These are phyloP conservation scores for Trichoderma citrinoviride DNA, from an alignment of 2,329 filamentous ascomycete species.

Conservation along the genomic window DNA sequence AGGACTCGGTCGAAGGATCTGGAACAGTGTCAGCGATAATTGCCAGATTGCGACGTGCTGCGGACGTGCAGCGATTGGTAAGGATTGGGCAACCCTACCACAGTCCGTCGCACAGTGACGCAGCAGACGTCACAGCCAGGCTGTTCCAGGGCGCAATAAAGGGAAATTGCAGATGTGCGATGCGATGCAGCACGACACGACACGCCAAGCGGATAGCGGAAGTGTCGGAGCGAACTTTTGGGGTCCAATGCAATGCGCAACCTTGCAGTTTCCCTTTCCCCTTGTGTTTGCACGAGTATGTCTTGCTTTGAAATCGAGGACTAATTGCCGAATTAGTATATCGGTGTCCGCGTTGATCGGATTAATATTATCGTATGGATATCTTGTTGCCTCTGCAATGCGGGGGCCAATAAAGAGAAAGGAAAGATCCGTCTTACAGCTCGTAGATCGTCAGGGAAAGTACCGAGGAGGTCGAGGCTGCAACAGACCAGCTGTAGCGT, in stretches of 20 bases:
- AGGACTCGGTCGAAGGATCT: background rate
- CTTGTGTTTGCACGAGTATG: background rate
- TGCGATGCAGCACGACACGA: background rate
- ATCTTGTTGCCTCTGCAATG: conserved; percentile 6
- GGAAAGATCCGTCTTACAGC: background rate
- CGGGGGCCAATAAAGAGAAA: background rate
- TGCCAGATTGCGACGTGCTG: conserved; percentile 1
- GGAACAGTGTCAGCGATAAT: background rate
- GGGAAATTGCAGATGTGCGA: background rate
- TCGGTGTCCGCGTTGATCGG: background rate
- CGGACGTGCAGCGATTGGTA: background rate
- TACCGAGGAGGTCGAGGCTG: background rate
- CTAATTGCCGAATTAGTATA: conserved; percentile 1
- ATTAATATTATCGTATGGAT: too few species aligned
- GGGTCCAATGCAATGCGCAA: background rate
- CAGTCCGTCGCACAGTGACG: background rate
- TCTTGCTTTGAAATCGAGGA: background rate
- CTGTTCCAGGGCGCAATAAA: too few species aligned
- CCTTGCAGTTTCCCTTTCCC: conserved; percentile 13
- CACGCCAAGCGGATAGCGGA: conserved; percentile 11
- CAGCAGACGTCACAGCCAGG: conserved; percentile 4
- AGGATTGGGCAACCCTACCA: background rate
- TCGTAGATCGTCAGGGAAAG: background rate
- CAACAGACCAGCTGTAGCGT: conserved; percentile 16
- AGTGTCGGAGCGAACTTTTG: conserved; percentile 12